phyloP scores from a whole-genome alignment of 2,329 filamentous ascomycete species.

The Penicillium rolfsii region DNA sequence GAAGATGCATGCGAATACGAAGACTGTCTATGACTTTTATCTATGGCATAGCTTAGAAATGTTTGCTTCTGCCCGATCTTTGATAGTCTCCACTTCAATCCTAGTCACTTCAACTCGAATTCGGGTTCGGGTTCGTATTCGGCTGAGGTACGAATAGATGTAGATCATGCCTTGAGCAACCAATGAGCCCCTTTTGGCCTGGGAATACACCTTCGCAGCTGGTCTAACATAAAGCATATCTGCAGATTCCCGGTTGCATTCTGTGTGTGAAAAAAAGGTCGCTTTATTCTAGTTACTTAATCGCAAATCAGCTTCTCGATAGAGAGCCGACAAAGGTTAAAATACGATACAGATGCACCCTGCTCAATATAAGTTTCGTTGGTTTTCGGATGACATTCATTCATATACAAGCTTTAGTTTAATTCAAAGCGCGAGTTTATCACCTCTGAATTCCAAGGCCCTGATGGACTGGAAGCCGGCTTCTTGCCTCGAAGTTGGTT shows the following conservation, averaged over 20 bases:
- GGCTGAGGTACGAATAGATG: conserved; percentile 2
- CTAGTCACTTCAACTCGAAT: background rate
- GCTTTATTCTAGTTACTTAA: background rate
- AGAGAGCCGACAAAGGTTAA: background rate
- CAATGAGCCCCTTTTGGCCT: background rate
- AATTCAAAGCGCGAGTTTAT: conserved; percentile 19
- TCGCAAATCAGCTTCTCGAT: background rate
- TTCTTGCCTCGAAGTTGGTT: conserved; percentile 6
- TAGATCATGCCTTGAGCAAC: background rate
- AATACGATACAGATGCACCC: background rate
- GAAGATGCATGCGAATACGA: background rate
- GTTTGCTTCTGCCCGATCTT: background rate
- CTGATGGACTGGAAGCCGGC: conserved; percentile 4
- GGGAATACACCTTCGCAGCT: conserved; percentile 29
- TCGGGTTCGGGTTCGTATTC: conserved; percentile 15
- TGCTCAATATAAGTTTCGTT: background rate
- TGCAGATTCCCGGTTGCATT: background rate
- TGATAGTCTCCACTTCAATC: background rate
- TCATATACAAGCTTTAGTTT: conserved; percentile 5
- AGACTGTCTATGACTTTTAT: background rate
- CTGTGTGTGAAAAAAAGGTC: background rate
- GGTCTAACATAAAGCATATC: background rate
- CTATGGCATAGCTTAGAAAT: background rate
- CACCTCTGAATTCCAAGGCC: conserved; percentile 1
- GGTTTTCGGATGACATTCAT: background rate